A percentile compares a stretch with the other conserved stretches of the same genome.
These are phyloP conservation scores for Fusarium napiforme DNA, from an alignment of 2,329 filamentous ascomycete species.

Conservation along the genomic window DNA sequence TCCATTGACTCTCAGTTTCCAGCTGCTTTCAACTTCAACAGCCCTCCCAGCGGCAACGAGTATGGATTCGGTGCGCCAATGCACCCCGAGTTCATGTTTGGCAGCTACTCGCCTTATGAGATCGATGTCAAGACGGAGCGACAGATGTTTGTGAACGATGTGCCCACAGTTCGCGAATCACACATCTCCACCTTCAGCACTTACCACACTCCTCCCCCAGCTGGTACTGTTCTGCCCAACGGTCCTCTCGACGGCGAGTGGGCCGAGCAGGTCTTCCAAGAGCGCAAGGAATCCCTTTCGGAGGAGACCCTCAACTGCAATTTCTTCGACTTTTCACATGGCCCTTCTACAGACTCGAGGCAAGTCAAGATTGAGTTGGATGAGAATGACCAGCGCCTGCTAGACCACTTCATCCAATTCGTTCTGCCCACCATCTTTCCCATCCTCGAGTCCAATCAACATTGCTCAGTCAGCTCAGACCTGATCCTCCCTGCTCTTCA, in stretches of 20 bases:
- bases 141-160: conserved; percentile 92
- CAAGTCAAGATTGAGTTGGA: conserved; percentile 84
- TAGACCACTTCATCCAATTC: conserved; percentile 90
- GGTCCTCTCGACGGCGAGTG: conserved; percentile 74
- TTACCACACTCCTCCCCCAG: conserved; percentile 81
- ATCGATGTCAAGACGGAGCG: conserved; percentile 96
- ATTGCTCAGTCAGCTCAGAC: conserved; percentile 81
- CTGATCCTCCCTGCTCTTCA: conserved; percentile 89
- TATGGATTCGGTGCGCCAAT: conserved; percentile 73
- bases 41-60: conserved; percentile 62
- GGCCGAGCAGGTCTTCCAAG: conserved; percentile 50
- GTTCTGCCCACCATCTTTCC: conserved; percentile 93
- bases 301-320: conserved; percentile 77
- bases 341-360: conserved; percentile 68
- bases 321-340: conserved; percentile 85
- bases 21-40: conserved; percentile 78
- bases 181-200: conserved; percentile 93
- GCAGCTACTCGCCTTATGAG: conserved; percentile 81
- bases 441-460: conserved; percentile 89
- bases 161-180: conserved; percentile 86
- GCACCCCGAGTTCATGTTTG: conserved; percentile 69
- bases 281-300: conserved; percentile 70
- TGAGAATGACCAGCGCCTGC: conserved; percentile 84
- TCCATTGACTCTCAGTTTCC: conserved; percentile 86
- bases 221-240: conserved; percentile 73